Percentiles rank a stretch among this genome's conserved stretches.
Conservation (phyloP, 1,139 yeast genomes). For the Yamadazyma dendronema region DNA sequence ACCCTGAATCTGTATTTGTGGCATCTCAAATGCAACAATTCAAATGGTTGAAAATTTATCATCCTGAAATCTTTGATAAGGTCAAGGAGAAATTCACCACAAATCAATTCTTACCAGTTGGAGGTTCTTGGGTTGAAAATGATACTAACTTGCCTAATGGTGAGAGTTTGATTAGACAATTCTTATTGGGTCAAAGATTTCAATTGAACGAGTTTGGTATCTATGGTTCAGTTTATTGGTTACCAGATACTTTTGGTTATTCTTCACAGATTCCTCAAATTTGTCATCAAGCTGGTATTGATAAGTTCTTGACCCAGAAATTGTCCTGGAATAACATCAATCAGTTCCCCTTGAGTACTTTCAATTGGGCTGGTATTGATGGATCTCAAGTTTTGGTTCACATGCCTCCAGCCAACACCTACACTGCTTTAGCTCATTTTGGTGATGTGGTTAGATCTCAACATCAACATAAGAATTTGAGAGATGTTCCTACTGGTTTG, state of each 20-base stretch:
- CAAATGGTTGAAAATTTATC: conserved; percentile 83
- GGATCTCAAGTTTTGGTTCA: conserved; percentile 92
- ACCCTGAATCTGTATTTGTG: conserved; percentile 90
- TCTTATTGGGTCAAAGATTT: conserved; percentile 85
- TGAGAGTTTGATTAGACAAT: conserved; percentile 86
- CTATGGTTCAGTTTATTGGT: conserved; percentile 78
- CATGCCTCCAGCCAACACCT: conserved; percentile 97
- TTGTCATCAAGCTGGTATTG: conserved; percentile 80
- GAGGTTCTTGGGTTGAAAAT: conserved; percentile 98
- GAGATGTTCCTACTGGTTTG: conserved; percentile 77
- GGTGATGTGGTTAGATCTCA: conserved; percentile 87
- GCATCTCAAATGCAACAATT: conserved; percentile 97
- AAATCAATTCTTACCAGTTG: conserved; percentile 83
- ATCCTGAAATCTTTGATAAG: conserved; percentile 71
- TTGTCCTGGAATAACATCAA: conserved; percentile 95
- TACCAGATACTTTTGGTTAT: conserved; percentile 97
- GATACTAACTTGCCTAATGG: conserved; percentile 95
- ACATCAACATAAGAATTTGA: conserved; percentile 76
- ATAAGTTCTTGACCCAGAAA: conserved; percentile 86
- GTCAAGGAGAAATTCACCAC: conserved; percentile 65
- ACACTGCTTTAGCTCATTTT: conserved; percentile 88
- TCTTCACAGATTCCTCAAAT: conserved; percentile 93
- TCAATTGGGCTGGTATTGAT: conserved; percentile 94
- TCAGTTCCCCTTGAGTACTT: conserved; percentile 82
- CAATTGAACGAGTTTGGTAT: conserved; percentile 75